Percentiles rank a stretch among this genome's conserved stretches.
These are phyloP conservation scores for Colletotrichum higginsianum DNA, from an alignment of 2,329 filamentous ascomycete species.

Conservation along the genomic window DNA sequence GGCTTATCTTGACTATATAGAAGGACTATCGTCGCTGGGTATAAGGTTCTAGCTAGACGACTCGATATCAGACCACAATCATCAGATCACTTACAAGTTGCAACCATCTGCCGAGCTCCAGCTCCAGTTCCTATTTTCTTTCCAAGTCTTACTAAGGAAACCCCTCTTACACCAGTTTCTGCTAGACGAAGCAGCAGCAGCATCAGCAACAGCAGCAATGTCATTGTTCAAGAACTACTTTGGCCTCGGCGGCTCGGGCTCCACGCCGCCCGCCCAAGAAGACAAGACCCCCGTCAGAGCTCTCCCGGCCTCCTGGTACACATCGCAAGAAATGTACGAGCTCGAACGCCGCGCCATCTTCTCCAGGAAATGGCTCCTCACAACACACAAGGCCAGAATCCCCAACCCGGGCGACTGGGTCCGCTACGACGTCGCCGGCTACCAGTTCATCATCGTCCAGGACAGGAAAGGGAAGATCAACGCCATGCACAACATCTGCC, in stretches of 20 bases:
- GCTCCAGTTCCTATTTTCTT: background rate
- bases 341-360: conserved; percentile 71
- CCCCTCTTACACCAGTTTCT: conserved; percentile 1
- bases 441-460: conserved; percentile 66
- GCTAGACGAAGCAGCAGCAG: too few species aligned
- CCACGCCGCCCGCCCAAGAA: conserved; percentile 42
- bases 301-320: conserved; percentile 67
- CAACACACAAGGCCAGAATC: conserved; percentile 67
- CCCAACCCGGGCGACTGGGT: conserved; percentile 70
- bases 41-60: conserved; percentile 1
- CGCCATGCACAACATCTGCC: conserved; percentile 75
- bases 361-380: conserved; percentile 69
- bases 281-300: conserved; percentile 52
- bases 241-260: conserved; percentile 47
- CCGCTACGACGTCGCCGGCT: conserved; percentile 68
- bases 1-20: conserved; percentile 41
- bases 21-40: conserved; percentile 31
- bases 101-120: conserved; percentile 6
- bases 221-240: conserved; percentile 54
- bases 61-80: background rate
- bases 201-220: background rate
- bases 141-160: background rate
- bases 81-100: background rate
- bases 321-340: conserved; percentile 67
- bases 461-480: conserved; percentile 68